Conservation (phyloP, 1,284 basidiomycete species). For the Athelia psychrophila region DNA sequence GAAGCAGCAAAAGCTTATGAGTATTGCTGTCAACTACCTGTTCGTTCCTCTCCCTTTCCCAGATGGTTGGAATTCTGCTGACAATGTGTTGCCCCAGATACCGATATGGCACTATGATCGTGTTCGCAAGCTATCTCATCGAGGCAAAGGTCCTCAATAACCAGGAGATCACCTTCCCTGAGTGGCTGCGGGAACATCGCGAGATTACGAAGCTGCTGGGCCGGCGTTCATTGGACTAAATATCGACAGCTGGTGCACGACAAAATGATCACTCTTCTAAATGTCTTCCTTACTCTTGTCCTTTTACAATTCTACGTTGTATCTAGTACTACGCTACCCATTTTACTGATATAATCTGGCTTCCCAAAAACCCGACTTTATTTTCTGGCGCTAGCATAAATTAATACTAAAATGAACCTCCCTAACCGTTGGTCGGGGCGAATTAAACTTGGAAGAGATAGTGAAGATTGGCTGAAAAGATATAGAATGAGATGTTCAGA, state of each 20-base stretch:
- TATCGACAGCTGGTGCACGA: background rate
- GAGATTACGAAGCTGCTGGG: conserved; percentile 82
- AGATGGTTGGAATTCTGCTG: conserved; percentile 5
- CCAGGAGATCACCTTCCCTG: conserved; percentile 63
- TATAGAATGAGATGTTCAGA: no score
- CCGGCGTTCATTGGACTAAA: conserved; percentile 71
- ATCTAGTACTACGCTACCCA: conserved; percentile 9
- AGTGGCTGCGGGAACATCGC: conserved; percentile 79
- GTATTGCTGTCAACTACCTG: conserved; percentile 84
- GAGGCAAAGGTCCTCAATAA: conserved; percentile 59
- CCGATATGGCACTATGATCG: conserved; percentile 91
- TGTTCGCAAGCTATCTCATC: conserved; percentile 94
- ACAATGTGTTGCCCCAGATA: conserved; percentile 38
- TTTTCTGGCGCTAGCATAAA: no score
- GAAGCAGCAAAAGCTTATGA: conserved; percentile 74
- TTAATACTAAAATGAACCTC: no score
- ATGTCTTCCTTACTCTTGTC: background rate
- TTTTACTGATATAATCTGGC: no score
- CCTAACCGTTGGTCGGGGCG: no score
- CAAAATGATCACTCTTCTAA: background rate
- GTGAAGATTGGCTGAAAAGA: no score
- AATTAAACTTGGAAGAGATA: no score
- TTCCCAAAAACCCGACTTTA: no score
- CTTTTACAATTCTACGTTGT: background rate
- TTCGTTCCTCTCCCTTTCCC: conserved; percentile 36